Conservation (phyloP, 2,329 filamentous ascomycete species). For the Escovopsis weberi region DNA sequence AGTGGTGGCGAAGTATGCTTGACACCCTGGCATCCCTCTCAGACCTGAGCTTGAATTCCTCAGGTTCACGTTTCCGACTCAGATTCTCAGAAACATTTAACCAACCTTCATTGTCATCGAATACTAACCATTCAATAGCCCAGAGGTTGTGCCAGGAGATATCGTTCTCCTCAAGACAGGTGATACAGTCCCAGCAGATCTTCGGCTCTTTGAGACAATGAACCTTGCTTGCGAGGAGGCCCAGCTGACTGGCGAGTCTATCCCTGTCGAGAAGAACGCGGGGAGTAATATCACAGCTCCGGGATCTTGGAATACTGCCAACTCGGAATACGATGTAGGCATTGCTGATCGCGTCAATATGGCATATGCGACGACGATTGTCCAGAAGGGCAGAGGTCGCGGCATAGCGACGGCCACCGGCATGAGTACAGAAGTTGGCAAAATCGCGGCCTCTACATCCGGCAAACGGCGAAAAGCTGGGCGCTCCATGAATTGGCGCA, state of each 20-base stretch:
- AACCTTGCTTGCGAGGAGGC: conserved; percentile 71
- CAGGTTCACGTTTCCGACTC: neutral
- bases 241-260: conserved; percentile 61
- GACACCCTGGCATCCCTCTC: neutral
- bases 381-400: conserved; percentile 57
- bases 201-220: conserved; percentile 57
- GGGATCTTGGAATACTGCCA: conserved; percentile 30
- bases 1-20: conserved; percentile 41
- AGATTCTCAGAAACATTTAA: no score
- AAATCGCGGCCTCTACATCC: conserved; percentile 44
- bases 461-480: conserved; percentile 41
- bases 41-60: neutral
- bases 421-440: conserved; percentile 57
- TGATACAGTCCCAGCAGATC: conserved; percentile 60
- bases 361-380: conserved; percentile 58
- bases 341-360: conserved; percentile 63
- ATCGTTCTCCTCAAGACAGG: conserved; percentile 54
- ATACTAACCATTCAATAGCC: conserved; percentile 22
- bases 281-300: conserved; percentile 31
- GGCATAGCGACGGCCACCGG: conserved; percentile 61
- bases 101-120: neutral
- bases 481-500: conserved; percentile 37
- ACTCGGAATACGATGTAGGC: conserved; percentile 36
- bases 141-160: conserved; percentile 57
- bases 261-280: conserved; percentile 53